Evolutionary conservation across 2,329 filamentous ascomycete genomes (phyloP).

Genomic region (Thelonectria rubi): DNA sequence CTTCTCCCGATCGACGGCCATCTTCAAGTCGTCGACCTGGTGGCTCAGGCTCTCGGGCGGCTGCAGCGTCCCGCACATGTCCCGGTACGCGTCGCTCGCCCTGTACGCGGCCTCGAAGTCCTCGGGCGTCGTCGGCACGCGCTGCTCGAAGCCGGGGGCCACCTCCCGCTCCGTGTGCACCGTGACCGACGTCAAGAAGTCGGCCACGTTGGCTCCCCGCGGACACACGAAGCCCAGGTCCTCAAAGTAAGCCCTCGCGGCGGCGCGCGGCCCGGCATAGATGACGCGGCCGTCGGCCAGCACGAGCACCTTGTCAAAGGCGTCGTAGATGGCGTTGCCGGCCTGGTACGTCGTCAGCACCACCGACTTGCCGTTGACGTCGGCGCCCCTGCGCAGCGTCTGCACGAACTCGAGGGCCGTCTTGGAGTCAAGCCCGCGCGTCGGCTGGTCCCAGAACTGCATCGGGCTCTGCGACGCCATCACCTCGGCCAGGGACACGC

Average conservation of each 20-base stretch:
- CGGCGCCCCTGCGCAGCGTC: conserved; percentile 66
- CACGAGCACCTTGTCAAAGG: conserved; percentile 77
- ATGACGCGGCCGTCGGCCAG: conserved; percentile 74
- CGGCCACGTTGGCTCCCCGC: conserved; percentile 66
- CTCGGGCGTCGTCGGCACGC: conserved; percentile 67
- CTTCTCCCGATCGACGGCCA: conserved; percentile 39
- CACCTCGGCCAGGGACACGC: conserved; percentile 76
- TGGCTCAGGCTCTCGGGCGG: conserved; percentile 38
- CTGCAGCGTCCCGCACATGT: conserved; percentile 37
- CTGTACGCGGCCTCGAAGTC: conserved; percentile 62
- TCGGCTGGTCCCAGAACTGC: conserved; percentile 76
- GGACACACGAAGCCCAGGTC: conserved; percentile 68
- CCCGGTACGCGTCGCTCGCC: conserved; percentile 21
- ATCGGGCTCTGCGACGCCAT: conserved; percentile 58
- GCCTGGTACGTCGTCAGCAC: conserved; percentile 75
- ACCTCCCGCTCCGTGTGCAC: conserved; percentile 70
- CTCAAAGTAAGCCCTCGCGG: conserved; percentile 72
- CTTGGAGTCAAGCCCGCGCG: conserved; percentile 74
- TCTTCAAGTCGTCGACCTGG: conserved; percentile 56
- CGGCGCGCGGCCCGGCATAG: conserved; percentile 69
- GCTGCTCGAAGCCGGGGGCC: conserved; percentile 64
- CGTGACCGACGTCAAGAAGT: conserved; percentile 75
- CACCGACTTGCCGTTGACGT: conserved; percentile 71
- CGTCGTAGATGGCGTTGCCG: conserved; percentile 67
- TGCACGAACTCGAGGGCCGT: conserved; percentile 76